Evolutionary conservation across 2,329 filamentous ascomycete genomes (phyloP), one percentile per base, ranked within the genome.

Genomic region (Phaeosphaeriaceae sp.): DNA sequence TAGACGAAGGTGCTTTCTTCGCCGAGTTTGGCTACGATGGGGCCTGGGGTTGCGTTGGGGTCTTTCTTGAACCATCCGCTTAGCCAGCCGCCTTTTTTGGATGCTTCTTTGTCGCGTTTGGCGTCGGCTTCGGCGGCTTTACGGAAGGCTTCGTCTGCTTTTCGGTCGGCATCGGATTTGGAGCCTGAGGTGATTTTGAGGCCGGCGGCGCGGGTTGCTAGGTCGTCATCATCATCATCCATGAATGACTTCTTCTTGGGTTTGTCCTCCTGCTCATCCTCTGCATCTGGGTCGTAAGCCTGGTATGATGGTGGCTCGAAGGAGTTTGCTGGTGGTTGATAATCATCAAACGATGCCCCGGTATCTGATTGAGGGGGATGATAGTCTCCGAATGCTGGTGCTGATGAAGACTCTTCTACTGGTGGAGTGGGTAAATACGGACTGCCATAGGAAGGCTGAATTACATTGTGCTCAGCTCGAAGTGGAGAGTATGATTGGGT

Each of bases 1-100:
- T 94, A 99, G 60, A 93, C 88, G 74, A 99, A 97, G 37, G 87
- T 91, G 72, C 86, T 96, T 67, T 94, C 86, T 73, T 99, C 95
- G 53, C 93, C 95, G 7, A 99, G 83, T 67, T 99, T 99, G 54
- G 95, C 94, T 62, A 85, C 86, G 71, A 97, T 90, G n/a, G 92
- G 85, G n/a, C 75, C 77, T 3, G 75, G 75, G n/a, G 76, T 58
- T n/a, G 80, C 72, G 61, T 88, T 83, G 70, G 89, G 87, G 63
- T 85, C 83, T 58, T 83, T 83, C 63, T 88, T 88, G 58, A 96
- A 95, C 92, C 92, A 97, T 42, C 90, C 87, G 26, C 85, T 83
- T 48, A 96, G 88, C 70, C 87, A 89, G 86, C 92, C 96, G 23
- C 89, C 87, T 26, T 76, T 74, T 69, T 82, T 82, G 60, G 77